These are phyloP conservation scores for Xerocomellus amylosporus DNA, from an alignment of 768 basidiomycete genomes.

Conservation along the genomic window DNA sequence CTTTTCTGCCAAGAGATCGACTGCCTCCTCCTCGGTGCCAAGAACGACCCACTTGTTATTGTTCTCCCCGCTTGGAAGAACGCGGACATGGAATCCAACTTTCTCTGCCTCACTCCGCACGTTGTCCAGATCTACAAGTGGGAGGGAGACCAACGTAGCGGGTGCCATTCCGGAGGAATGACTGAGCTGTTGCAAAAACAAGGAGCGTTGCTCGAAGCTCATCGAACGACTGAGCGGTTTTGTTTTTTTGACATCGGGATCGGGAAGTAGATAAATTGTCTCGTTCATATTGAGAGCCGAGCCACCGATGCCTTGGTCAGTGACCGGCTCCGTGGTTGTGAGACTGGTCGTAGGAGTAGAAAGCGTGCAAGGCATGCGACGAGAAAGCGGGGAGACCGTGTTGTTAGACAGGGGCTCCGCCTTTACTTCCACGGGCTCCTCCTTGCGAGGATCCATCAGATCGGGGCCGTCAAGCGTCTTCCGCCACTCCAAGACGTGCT, in stretches of 20 bases:
- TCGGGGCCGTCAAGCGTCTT: conserved; percentile 34
- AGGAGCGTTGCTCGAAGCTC: conserved; percentile 50
- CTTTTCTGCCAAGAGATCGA: conserved; percentile 33
- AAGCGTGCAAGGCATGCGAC: conserved; percentile 57
- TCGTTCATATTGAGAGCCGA: conserved; percentile 24
- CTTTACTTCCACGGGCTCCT: conserved; percentile 27
- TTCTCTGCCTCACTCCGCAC: conserved; percentile 41
- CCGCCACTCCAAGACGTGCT: conserved; percentile 27
- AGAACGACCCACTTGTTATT: conserved; percentile 48
- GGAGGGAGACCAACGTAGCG: conserved; percentile 50
- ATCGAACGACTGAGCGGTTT: conserved; percentile 45
- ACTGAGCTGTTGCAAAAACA: conserved; percentile 47
- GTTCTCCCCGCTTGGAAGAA: conserved; percentile 32
- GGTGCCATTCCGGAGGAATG: conserved; percentile 33
- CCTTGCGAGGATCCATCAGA: conserved; percentile 32
- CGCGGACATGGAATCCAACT: conserved; percentile 43
- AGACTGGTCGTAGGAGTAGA: conserved; percentile 44
- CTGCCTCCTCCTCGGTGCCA: conserved; percentile 49
- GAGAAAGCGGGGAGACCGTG: conserved; percentile 20
- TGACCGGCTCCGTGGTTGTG: conserved; percentile 25
- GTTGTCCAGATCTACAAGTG: conserved; percentile 41
- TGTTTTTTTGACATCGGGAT: conserved; percentile 10
- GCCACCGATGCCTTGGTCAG: conserved; percentile 33
- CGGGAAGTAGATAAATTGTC: conserved; percentile 26
- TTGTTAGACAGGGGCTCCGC: background rate